Evolutionary conservation across 805 yeast species (phyloP).

Genomic region (Candida awuae): DNA sequence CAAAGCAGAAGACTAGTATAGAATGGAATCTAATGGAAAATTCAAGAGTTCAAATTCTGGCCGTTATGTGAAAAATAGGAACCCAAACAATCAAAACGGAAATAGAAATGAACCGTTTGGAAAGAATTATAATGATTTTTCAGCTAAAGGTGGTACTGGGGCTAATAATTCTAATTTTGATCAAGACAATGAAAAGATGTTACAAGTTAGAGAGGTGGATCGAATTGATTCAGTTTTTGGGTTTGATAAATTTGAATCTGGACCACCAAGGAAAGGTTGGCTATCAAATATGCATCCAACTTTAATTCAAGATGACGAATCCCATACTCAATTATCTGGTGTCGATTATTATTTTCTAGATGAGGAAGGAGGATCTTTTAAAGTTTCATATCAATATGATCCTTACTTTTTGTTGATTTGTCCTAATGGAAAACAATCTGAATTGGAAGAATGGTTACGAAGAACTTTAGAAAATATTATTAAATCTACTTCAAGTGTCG

Average conservation of each 20-base stretch:
- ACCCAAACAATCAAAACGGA: not conserved
- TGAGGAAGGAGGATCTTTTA: slow-evolving; percentile 94
- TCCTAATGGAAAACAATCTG: slow-evolving; percentile 53
- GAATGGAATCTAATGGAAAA: slow-evolving; percentile 15
- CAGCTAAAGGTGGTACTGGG: slow-evolving; percentile 5
- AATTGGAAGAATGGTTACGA: slow-evolving; percentile 78
- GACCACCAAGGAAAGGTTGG: slow-evolving; percentile 81
- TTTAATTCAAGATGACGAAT: slow-evolving; percentile 50
- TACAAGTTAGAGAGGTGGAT: slow-evolving; percentile 54
- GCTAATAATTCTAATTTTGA: slow-evolving; percentile 2
- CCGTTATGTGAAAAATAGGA: slow-evolving; percentile 22
- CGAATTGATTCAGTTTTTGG: slow-evolving; percentile 79
- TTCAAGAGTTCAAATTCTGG: slow-evolving; percentile 21
- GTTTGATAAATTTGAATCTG: slow-evolving; percentile 66
- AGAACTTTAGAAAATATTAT: slow-evolving; percentile 57
- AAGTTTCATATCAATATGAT: slow-evolving; percentile 70
- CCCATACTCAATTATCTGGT: slow-evolving; percentile 67
- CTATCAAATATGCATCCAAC: slow-evolving; percentile 90
- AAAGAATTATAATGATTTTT: slow-evolving; percentile 17
- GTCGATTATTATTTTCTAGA: slow-evolving; percentile 92
- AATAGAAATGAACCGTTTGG: not conserved
- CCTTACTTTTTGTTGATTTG: slow-evolving; percentile 80
- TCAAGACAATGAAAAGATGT: slow-evolving; percentile 32
- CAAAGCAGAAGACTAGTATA: no score
- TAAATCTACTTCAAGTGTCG: slow-evolving; percentile 46